These are phyloP conservation scores for Cercospora nicotianae DNA, from an alignment of 2,329 filamentous ascomycete species.

Conservation along the genomic window DNA sequence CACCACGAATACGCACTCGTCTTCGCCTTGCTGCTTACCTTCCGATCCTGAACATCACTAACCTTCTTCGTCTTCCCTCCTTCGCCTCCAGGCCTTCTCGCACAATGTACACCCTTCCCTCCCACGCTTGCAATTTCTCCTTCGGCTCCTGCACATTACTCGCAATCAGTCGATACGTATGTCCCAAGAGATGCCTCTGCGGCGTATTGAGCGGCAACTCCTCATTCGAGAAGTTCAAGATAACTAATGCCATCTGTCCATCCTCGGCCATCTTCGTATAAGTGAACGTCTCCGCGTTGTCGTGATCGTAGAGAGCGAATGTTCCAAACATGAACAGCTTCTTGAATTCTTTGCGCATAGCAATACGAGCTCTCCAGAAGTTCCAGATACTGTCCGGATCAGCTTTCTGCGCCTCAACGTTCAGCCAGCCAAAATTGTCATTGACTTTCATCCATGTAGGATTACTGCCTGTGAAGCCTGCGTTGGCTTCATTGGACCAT, in stretches of 20 bases:
- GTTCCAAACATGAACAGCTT: constrained; percentile 68
- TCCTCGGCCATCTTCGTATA: constrained; percentile 40
- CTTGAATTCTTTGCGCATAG: constrained; percentile 59
- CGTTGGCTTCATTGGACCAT: constrained; percentile 62
- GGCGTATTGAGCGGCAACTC: constrained; percentile 27
- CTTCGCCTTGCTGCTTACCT: neutral
- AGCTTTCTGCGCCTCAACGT: constrained; percentile 57
- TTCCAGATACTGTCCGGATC: constrained; percentile 56
- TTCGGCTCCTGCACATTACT: constrained; percentile 40
- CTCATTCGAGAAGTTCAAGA: constrained; percentile 43
- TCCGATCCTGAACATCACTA: constrained; percentile 19
- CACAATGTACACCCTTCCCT: constrained; percentile 42
- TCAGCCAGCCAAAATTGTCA: constrained; percentile 62
- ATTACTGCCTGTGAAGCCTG: constrained; percentile 60
- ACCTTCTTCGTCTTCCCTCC: constrained; percentile 6
- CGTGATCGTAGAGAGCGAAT: constrained; percentile 57
- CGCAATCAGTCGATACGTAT: constrained; percentile 45
- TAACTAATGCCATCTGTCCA: constrained; percentile 37
- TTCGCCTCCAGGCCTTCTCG: constrained; percentile 15
- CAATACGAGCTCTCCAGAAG: constrained; percentile 57
- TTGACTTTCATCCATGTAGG: constrained; percentile 72
- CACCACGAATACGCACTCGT: neutral
- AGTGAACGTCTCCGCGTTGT: constrained; percentile 57
- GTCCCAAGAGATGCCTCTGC: constrained; percentile 25
- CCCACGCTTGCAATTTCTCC: constrained; percentile 37